A percentile compares a stretch with the other conserved stretches of the same genome.
Conservation (phyloP, 2,329 filamentous ascomycete species). For the Erysiphe pulchra region DNA sequence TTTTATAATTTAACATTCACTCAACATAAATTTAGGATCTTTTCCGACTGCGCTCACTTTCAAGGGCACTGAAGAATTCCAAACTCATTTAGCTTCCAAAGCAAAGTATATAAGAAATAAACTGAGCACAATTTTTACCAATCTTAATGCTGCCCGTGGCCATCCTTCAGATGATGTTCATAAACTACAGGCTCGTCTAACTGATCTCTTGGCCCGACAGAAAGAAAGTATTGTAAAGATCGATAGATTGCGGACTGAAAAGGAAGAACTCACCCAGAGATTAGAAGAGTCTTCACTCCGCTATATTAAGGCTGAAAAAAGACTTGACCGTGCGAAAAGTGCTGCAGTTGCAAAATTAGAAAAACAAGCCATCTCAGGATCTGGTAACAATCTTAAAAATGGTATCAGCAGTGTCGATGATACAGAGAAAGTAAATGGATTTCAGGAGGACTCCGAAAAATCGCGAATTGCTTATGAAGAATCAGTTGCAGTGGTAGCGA, state of each 20-base stretch:
- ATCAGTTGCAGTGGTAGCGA: constrained; percentile 46
- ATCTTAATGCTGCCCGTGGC: constrained; percentile 24
- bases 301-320: constrained; percentile 90
- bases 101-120: constrained; percentile 52
- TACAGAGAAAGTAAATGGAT: constrained; percentile 20
- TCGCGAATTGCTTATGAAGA: constrained; percentile 56
- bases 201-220: constrained; percentile 50
- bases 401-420: constrained; percentile 18
- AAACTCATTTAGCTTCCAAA: constrained; percentile 54
- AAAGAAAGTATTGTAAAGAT: constrained; percentile 58
- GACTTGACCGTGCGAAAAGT: constrained; percentile 72
- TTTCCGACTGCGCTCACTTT: constrained; percentile 34
- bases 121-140: constrained; percentile 40
- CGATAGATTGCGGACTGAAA: constrained; percentile 50
- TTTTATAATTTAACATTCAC: constrained; percentile 1
- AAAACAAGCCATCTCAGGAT: constrained; percentile 57
- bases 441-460: constrained; percentile 32
- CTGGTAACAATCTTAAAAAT: constrained; percentile 16
- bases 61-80: constrained; percentile 44
- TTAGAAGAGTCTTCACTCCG: constrained; percentile 71
- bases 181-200: constrained; percentile 50
- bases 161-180: constrained; percentile 39
- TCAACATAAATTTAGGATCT: constrained; percentile 19
- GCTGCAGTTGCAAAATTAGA: constrained; percentile 77
- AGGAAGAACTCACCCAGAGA: constrained; percentile 63